A percentile compares a stretch with the other conserved stretches of the same genome.
Evolutionary conservation across 768 basidiomycete genomes (phyloP).

Genomic region (Kwoniella shandongensis): DNA sequence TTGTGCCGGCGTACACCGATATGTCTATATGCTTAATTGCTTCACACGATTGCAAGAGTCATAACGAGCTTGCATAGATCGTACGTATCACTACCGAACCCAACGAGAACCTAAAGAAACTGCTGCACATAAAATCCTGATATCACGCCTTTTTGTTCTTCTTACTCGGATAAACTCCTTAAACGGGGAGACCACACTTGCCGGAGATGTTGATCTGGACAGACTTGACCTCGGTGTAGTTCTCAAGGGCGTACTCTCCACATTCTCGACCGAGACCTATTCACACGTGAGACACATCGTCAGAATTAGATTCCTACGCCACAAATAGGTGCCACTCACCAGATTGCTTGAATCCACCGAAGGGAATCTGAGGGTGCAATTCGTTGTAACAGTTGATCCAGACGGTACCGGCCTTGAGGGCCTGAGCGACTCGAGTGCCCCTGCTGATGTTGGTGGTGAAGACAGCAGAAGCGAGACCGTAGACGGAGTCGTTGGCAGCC

Average conservation of each 20-base stretch:
- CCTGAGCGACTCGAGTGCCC: slow-evolving; percentile 70
- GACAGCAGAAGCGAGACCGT: slow-evolving; percentile 84
- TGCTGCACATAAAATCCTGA: not conserved
- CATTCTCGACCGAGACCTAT: slow-evolving; percentile 68
- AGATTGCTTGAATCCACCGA: slow-evolving; percentile 82
- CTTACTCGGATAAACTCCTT: not conserved
- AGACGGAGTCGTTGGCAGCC: slow-evolving; percentile 81
- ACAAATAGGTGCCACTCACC: slow-evolving; percentile 55
- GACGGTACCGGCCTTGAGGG: slow-evolving; percentile 72
- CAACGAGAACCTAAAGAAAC: not conserved
- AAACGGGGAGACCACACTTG: slow-evolving; percentile 21
- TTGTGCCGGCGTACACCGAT: too few species aligned
- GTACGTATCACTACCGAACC: not conserved
- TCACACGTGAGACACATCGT: not conserved
- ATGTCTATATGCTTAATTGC: too few species aligned
- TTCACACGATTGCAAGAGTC: too few species aligned
- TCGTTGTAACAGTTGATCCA: slow-evolving; percentile 49
- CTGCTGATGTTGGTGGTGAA: slow-evolving; percentile 70
- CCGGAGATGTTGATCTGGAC: slow-evolving; percentile 57
- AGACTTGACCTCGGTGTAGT: slow-evolving; percentile 65
- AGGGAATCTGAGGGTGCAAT: slow-evolving; percentile 79
- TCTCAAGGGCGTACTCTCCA: slow-evolving; percentile 70
- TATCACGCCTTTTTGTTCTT: not conserved
- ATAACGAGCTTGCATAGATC: too few species aligned
- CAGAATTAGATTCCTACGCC: not conserved